These are phyloP conservation scores for Gaeumannomyces sp. DNA, from an alignment of 2,329 filamentous ascomycete genomes.

Conservation along the genomic window DNA sequence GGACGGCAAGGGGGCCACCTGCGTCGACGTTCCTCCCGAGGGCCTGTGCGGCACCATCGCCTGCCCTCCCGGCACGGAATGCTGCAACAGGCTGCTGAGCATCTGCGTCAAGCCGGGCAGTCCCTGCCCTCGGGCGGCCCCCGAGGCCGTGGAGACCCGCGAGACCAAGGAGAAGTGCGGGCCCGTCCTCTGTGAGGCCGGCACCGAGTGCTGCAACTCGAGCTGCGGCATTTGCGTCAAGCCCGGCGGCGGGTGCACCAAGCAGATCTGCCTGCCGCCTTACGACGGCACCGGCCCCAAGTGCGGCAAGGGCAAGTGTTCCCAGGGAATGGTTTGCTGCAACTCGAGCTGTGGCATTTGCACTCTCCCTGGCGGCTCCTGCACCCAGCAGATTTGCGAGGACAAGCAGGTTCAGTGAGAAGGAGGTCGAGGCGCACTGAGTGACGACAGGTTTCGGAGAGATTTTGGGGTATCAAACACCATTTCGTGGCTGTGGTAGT, in stretches of 20 bases:
- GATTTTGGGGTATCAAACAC: neutral
- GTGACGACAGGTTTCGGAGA: neutral
- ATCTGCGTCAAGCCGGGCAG: neutral
- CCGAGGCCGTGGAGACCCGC: too few species aligned
- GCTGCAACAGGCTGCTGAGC: neutral
- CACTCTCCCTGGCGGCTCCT: slow-evolving; percentile 13
- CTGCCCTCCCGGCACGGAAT: slow-evolving; percentile 13
- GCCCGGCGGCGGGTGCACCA: slow-evolving; percentile 15
- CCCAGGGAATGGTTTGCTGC: slow-evolving; percentile 13
- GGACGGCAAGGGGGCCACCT: neutral
- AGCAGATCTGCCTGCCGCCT: slow-evolving; percentile 14
- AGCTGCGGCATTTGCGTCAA: slow-evolving; percentile 19
- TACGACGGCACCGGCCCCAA: neutral
- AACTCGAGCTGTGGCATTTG: slow-evolving; percentile 20
- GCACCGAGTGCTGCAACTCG: slow-evolving; percentile 18
- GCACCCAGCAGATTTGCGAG: slow-evolving; percentile 17
- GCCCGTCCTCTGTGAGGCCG: slow-evolving; percentile 13
- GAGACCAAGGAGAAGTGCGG: slow-evolving; percentile 14
- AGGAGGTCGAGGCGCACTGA: too few species aligned
- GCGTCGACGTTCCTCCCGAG: neutral
- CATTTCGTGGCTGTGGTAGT: too few species aligned
- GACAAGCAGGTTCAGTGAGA: neutral
- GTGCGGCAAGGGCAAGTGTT: neutral
- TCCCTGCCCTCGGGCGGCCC: neutral
- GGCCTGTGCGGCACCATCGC: slow-evolving; percentile 13